Conservation (phyloP, 768 basidiomycete genomes). For the Suillus luteus region DNA sequence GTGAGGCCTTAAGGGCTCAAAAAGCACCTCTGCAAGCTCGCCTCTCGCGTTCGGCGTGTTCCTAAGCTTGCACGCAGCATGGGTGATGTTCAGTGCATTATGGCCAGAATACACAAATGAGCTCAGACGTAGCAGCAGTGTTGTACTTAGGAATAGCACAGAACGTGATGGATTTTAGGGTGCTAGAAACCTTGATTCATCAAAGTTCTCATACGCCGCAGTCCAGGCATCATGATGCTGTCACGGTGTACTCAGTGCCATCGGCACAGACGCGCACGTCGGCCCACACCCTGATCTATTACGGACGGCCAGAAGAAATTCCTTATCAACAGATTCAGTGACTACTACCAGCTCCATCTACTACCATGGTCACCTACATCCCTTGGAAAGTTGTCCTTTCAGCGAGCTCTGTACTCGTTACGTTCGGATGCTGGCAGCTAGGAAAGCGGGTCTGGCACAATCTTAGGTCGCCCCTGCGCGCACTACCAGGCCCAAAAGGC, state of each 20-base stretch:
- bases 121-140: too few species aligned
- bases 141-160: too few species aligned
- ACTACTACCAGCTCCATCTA: neutral
- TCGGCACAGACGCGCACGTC: neutral
- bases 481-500: slow-evolving; percentile 52
- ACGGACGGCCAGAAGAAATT: neutral
- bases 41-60: too few species aligned
- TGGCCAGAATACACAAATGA: too few species aligned
- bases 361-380: slow-evolving; percentile 1
- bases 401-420: slow-evolving; percentile 17
- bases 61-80: too few species aligned
- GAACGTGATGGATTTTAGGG: too few species aligned
- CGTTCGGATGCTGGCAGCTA: slow-evolving; percentile 37
- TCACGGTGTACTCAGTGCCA: neutral
- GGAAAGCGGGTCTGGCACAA: slow-evolving; percentile 32
- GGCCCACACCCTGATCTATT: neutral
- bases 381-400: slow-evolving; percentile 9
- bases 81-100: too few species aligned
- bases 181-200: too few species aligned
- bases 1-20: too few species aligned
- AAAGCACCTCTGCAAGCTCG: too few species aligned
- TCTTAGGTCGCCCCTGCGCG: slow-evolving; percentile 44
- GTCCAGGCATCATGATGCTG: neutral
- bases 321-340: neutral
- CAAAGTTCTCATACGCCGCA: too few species aligned